Conservation (phyloP, 1,139 yeast species). For the Petasospora fabianii region DNA sequence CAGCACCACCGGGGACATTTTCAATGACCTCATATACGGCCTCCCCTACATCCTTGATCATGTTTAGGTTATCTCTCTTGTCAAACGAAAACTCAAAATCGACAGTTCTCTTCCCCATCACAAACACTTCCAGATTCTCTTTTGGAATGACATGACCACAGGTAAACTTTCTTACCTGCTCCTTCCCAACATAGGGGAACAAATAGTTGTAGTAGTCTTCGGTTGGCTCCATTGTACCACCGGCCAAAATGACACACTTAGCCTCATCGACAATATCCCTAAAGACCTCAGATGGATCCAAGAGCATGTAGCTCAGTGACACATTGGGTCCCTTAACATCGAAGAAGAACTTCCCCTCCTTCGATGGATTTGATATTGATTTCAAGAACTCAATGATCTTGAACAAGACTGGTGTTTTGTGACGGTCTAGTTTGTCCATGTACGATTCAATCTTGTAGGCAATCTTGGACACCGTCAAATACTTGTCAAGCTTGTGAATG, state of each 20-base stretch:
- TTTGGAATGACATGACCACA: conserved; percentile 87
- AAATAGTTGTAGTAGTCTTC: conserved; percentile 62
- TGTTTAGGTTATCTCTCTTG: conserved; percentile 44
- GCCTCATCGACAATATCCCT: conserved; percentile 62
- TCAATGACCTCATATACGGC: conserved; percentile 41
- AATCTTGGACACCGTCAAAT: conserved; percentile 64
- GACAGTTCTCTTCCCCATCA: conserved; percentile 34
- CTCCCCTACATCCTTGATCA: conserved; percentile 53
- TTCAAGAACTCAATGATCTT: conserved; percentile 62
- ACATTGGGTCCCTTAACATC: conserved; percentile 37
- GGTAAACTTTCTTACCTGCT: conserved; percentile 50
- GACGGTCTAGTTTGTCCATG: conserved; percentile 37
- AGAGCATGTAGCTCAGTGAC: conserved; percentile 61
- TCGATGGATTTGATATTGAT: conserved; percentile 67
- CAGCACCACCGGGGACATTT: conserved; percentile 71
- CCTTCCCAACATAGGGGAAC: conserved; percentile 53
- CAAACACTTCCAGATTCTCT: conserved; percentile 58
- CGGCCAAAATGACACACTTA: conserved; percentile 75
- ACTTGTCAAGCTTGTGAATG: conserved; percentile 61
- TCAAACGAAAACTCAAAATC: conserved; percentile 67
- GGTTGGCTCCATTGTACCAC: conserved; percentile 96
- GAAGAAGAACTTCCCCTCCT: conserved; percentile 80
- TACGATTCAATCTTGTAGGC: conserved; percentile 84
- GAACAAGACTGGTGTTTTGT: conserved; percentile 53
- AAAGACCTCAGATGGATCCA: conserved; percentile 78